Evolutionary conservation across 176 grass and related monocot genomes (phyloP).

Genomic region (Poa pratensis): DNA sequence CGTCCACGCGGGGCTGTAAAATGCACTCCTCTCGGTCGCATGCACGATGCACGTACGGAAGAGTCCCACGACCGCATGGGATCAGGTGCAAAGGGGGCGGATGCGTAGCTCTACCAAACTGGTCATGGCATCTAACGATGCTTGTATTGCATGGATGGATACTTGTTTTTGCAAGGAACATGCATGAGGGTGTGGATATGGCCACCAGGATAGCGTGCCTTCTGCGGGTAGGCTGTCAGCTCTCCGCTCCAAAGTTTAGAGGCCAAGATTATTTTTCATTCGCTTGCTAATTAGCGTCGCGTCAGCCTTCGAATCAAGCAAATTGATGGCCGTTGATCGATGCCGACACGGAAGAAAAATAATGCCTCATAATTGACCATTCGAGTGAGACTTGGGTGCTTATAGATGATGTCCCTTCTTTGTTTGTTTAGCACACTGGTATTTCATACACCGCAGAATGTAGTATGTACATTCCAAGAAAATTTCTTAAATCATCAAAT

Average conservation of each 20-base stretch:
- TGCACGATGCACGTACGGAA: background rate
- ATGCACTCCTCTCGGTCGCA: constrained; percentile 3
- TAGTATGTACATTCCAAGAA: background rate
- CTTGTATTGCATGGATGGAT: background rate
- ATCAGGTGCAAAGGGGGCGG: constrained; percentile 7
- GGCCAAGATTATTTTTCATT: background rate
- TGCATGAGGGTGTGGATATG: background rate
- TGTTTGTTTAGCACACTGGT: background rate
- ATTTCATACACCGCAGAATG: background rate
- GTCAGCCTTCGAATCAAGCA: background rate
- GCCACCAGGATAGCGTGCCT: constrained; percentile 4
- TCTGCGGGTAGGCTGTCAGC: background rate
- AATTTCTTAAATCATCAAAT: background rate
- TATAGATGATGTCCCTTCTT: background rate
- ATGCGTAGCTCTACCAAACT: background rate
- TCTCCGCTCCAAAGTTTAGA: background rate
- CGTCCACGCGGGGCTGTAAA: constrained; percentile 1
- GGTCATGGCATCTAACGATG: constrained; percentile 5
- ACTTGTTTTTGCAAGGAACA: constrained; percentile 28
- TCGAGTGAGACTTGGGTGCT: background rate
- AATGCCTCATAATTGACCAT: background rate
- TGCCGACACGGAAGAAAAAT: background rate
- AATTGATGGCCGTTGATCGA: background rate
- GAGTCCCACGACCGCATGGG: constrained; percentile 37
- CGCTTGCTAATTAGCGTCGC: background rate